phyloP scores from a whole-genome alignment of 495 filamentous ascomycete species.

The Darksidea phi region DNA sequence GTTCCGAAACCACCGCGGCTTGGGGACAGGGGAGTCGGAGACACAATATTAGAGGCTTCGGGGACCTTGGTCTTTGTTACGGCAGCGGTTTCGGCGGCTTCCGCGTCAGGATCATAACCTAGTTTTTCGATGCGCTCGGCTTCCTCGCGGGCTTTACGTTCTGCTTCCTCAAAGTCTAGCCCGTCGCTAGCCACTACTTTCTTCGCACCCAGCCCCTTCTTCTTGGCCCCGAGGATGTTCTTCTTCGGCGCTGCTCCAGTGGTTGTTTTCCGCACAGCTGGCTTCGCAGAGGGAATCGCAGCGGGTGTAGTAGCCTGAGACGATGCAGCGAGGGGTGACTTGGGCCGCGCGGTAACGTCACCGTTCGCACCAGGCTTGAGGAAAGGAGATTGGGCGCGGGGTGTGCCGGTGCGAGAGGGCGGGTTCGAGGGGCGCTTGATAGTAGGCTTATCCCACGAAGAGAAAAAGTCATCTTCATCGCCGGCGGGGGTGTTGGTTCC shows the following conservation, averaged over 20 bases:
- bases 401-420: slow-evolving; percentile 84
- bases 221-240: slow-evolving; percentile 88
- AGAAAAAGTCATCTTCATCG: slow-evolving; percentile 96
- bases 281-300: slow-evolving; percentile 68
- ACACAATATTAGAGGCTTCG: slow-evolving; percentile 52
- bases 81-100: slow-evolving; percentile 58
- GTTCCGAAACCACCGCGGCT: slow-evolving; percentile 59
- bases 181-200: slow-evolving; percentile 64
- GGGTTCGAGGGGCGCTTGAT: slow-evolving; percentile 97
- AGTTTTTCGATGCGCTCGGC: slow-evolving; percentile 94
- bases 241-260: slow-evolving; percentile 74
- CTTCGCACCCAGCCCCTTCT: slow-evolving; percentile 89
- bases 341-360: slow-evolving; percentile 67
- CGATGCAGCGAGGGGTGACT: slow-evolving; percentile 73
- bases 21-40: slow-evolving; percentile 75
- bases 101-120: slow-evolving; percentile 89
- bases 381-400: slow-evolving; percentile 85
- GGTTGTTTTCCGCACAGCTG: slow-evolving; percentile 72
- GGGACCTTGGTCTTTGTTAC: slow-evolving; percentile 8
- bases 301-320: slow-evolving; percentile 52
- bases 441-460: slow-evolving; percentile 95
- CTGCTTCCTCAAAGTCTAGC: slow-evolving; percentile 95
- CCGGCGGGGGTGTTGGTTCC: slow-evolving; percentile 68
- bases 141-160: slow-evolving; percentile 95
- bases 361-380: slow-evolving; percentile 69